These are phyloP conservation scores for Leishmania arabica DNA, from an alignment of 208 protist genomes.

Conservation along the genomic window DNA sequence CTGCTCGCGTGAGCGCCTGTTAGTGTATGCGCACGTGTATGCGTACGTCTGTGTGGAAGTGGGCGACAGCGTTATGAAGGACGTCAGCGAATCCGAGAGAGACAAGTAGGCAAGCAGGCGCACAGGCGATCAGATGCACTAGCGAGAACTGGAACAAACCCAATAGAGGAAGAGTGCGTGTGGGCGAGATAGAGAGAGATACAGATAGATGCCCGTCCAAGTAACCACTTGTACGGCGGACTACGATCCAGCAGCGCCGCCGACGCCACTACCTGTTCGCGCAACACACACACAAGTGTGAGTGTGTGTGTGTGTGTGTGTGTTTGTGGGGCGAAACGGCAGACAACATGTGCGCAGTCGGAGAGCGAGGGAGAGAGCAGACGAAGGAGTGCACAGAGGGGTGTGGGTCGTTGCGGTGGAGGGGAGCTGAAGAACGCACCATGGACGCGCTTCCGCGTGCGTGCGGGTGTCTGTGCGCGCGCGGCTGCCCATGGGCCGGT, in stretches of 20 bases:
- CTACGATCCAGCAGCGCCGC: too few relatives aligned
- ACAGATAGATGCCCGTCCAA: background rate
- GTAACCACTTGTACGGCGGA: too few relatives aligned
- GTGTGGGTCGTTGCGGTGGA: background rate
- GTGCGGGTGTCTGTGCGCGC: background rate
- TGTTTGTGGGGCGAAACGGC: background rate
- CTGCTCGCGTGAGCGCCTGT: too few relatives aligned
- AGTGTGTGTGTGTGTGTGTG: background rate
- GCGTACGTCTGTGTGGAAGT: background rate
- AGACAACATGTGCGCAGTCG: background rate
- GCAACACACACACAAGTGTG: rapidly evolving
- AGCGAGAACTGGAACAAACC: background rate
- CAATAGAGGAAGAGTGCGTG: background rate
- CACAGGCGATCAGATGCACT: background rate
- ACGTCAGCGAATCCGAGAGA: background rate
- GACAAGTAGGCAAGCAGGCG: background rate
- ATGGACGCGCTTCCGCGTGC: background rate
- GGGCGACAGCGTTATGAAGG: background rate
- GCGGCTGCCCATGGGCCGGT: background rate
- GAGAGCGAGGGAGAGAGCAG: background rate
- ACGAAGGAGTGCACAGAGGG: background rate
- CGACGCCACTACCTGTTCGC: too few relatives aligned
- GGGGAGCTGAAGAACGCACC: background rate
- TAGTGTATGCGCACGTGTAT: background rate
- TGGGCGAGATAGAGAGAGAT: background rate